These are phyloP conservation scores for Leishmania tarentolae DNA, from an alignment of 208 protist species.

Conservation along the genomic window DNA sequence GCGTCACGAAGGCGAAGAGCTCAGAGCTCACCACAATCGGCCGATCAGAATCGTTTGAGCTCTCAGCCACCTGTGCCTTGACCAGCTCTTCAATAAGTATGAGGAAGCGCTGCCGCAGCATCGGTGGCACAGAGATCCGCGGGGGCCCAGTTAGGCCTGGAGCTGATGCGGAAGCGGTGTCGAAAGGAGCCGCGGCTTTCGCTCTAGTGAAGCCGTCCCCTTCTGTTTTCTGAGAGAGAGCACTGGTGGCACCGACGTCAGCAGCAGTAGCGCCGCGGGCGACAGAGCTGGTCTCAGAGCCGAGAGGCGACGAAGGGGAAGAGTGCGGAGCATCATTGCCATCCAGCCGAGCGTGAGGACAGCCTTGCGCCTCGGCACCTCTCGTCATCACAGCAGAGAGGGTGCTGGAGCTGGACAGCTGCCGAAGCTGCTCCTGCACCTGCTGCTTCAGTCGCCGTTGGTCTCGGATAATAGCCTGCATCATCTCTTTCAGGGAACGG, in stretches of 20 bases:
- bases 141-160: neutral
- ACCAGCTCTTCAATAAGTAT: conserved; percentile 79
- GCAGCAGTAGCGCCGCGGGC: neutral
- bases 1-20: conserved; percentile 77
- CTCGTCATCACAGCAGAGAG: conserved; percentile 26
- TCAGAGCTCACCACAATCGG: conserved; percentile 75
- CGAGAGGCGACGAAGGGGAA: neutral
- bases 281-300: neutral
- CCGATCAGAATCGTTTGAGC: conserved; percentile 31
- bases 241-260: neutral
- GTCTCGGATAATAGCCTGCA: conserved; percentile 63
- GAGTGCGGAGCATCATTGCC: neutral
- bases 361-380: neutral
- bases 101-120: conserved; percentile 81
- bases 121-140: conserved; percentile 40
- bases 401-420: conserved; percentile 29
- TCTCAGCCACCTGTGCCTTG: conserved; percentile 69
- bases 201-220: neutral
- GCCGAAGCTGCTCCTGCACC: conserved; percentile 53
- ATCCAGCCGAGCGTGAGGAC: neutral
- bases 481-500: conserved; percentile 77
- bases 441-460: conserved; percentile 60
- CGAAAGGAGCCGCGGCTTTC: neutral
- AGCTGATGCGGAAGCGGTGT: neutral
- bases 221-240: neutral